Evolutionary conservation across 306 rosid species (phyloP).

Genomic region (Gleditsia sinensis): DNA sequence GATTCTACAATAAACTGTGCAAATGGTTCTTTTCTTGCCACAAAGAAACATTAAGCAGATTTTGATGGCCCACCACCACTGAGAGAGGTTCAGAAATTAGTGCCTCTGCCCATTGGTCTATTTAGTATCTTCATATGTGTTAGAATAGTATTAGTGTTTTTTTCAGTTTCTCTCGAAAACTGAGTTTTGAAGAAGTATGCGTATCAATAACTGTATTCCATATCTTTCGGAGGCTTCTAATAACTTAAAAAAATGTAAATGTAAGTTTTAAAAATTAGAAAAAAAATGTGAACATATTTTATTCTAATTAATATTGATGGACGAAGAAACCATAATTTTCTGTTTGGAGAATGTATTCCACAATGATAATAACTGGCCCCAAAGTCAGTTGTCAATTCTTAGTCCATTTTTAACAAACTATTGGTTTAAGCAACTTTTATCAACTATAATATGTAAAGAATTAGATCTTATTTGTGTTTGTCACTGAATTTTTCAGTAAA

Average conservation of each 20-base stretch:
- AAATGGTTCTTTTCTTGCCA: conserved; percentile 26
- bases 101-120: conserved; percentile 4
- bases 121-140: no score
- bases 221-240: no score
- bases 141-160: no score
- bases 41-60: conserved; percentile 44
- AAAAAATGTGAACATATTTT: no score
- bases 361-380: not conserved
- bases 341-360: not conserved
- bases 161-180: conserved; percentile 3
- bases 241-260: no score
- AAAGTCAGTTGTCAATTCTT: not conserved
- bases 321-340: not conserved
- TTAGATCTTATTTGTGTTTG: no score
- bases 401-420: not conserved
- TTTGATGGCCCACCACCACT: conserved; percentile 54
- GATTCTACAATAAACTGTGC: conserved; percentile 42
- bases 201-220: not conserved
- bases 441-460: no score
- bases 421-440: no score
- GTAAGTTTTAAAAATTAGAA: no score
- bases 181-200: not conserved
- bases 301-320: not conserved
- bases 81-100: conserved; percentile 42
- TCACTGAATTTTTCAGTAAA: no score